A percentile compares a stretch with the other conserved stretches of the same genome.
Evolutionary conservation across 352 stramenopile species (phyloP).

Genomic region (Albugo laibachii): DNA sequence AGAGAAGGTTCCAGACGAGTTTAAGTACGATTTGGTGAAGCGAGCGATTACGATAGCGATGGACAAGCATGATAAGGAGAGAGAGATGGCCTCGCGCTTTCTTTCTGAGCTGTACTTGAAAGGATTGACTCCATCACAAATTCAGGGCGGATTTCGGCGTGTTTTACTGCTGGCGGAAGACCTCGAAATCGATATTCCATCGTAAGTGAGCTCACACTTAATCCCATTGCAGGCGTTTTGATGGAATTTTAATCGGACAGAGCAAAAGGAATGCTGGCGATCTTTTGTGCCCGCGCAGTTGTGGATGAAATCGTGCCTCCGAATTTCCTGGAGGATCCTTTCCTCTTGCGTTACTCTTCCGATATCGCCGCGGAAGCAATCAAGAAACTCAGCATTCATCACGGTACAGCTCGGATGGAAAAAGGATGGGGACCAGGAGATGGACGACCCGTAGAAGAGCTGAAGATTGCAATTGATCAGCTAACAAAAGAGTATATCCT

Average conservation of each 20-base stretch:
- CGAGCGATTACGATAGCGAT: slow-evolving; percentile 88
- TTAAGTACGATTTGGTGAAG: slow-evolving; percentile 89
- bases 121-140: slow-evolving; percentile 47
- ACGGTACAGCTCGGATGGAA: slow-evolving; percentile 89
- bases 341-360: slow-evolving; percentile 85
- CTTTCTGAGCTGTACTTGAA: slow-evolving; percentile 88
- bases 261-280: slow-evolving; percentile 83
- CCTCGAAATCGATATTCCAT: slow-evolving; percentile 90
- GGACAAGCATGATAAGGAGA: slow-evolving; percentile 85
- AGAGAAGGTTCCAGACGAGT: slow-evolving; percentile 21
- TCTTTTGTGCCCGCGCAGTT: slow-evolving; percentile 94
- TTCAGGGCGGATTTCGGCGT: slow-evolving; percentile 88
- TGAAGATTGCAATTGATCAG: slow-evolving; percentile 89
- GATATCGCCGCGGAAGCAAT: slow-evolving; percentile 92
- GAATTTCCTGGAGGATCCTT: slow-evolving; percentile 92
- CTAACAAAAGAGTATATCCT: slow-evolving; percentile 94
- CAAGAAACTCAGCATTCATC: slow-evolving; percentile 92
- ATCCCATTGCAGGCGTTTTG: not conserved
- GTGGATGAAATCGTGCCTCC: slow-evolving; percentile 97
- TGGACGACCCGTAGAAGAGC: slow-evolving; percentile 76
- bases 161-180: slow-evolving; percentile 93
- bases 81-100: slow-evolving; percentile 82
- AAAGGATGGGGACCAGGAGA: slow-evolving; percentile 94
- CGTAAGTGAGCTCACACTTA: slow-evolving; percentile 9
- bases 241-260: slow-evolving; percentile 4